Conservation (phyloP, 257 asterid species). For the Scutellaria baicalensis region DNA sequence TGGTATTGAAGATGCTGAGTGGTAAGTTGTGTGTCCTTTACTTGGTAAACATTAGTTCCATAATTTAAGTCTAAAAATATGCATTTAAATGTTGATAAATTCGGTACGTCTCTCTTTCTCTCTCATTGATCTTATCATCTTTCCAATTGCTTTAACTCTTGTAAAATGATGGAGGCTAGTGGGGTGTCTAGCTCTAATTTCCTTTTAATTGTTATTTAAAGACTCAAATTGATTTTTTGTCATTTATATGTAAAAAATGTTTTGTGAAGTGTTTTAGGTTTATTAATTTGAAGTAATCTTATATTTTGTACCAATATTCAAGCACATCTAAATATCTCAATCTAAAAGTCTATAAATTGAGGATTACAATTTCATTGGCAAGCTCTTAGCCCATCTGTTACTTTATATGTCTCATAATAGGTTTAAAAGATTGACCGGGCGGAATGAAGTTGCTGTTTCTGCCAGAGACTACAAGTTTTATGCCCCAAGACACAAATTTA, state of each 20-base stretch:
- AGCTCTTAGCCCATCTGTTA: slow-evolving; percentile 6
- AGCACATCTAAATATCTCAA: neutral
- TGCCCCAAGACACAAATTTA: slow-evolving; percentile 93
- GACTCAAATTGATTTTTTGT: neutral
- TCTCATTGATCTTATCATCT: neutral
- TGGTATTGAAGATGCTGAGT: slow-evolving; percentile 68
- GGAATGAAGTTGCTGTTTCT: slow-evolving; percentile 72
- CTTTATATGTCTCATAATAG: slow-evolving; percentile 26
- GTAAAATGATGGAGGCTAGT: neutral
- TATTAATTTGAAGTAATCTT: neutral
- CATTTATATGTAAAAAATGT: neutral
- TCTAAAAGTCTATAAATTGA: neutral
- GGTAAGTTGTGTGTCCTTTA: slow-evolving; percentile 42
- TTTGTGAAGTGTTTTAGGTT: neutral
- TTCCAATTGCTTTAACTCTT: neutral
- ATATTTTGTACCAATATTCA: neutral
- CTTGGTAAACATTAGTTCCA: neutral
- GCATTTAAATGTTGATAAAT: neutral
- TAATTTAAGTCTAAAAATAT: neutral
- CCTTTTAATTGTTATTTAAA: neutral
- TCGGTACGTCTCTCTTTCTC: neutral
- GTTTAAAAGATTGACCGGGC: slow-evolving; percentile 91
- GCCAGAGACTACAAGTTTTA: slow-evolving; percentile 92
- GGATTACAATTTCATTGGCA: neutral
- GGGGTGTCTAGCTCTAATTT: neutral